Base-by-base conservation (phyloP, 129 eudicot species). In the Pseudognaphalium luteoalbum region DNA sequence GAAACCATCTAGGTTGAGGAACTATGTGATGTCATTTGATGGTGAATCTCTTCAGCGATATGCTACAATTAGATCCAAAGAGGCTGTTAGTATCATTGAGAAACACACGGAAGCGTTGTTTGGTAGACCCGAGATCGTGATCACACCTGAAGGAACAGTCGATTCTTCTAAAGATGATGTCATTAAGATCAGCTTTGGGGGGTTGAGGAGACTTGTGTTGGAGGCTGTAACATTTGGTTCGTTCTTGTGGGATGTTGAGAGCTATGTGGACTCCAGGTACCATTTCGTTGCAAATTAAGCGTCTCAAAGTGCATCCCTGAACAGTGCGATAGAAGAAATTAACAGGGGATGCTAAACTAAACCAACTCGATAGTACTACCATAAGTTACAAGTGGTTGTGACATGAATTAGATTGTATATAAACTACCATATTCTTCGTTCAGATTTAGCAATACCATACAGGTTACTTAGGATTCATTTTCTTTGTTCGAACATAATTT, bases 191-290 rank as follows among this genome's bases (percentile, higher is more conserved):
- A 90, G 94, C 74, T 91, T 91, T 78, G 90, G 89, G 22, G 96
- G 99, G 32, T 59, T 95, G 59, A 89, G 79, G 83, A 82, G 90
- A 78, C 90, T 95, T 42, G 91, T 95, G 67, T 70, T 95, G 82
- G 99, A 95, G 85, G 99, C 97, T 25, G 97, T 91, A 57, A 95
- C 99, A 1, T 91, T 95, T 72, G 99, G 99, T 70, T 89, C 99
- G 6, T 88, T 95, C 82, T 86, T 95, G 75, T 95, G 99, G 99
- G 99, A 95, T 44, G 99, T 91, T 8, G 99, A 95, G 89, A 89
- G 94, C 84, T 85, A 87, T 76, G 96, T 91, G 29, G 92, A 91
- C 77, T 79, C 92, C 16, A 87, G 97, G 89, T 91, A 85, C 81
- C 90, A 84, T 73, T 91, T 88, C 54, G 92, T 89, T 12, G 82